Base-by-base conservation (phyloP, 1,284 basidiomycete species). In the Volvariella volvacea region DNA sequence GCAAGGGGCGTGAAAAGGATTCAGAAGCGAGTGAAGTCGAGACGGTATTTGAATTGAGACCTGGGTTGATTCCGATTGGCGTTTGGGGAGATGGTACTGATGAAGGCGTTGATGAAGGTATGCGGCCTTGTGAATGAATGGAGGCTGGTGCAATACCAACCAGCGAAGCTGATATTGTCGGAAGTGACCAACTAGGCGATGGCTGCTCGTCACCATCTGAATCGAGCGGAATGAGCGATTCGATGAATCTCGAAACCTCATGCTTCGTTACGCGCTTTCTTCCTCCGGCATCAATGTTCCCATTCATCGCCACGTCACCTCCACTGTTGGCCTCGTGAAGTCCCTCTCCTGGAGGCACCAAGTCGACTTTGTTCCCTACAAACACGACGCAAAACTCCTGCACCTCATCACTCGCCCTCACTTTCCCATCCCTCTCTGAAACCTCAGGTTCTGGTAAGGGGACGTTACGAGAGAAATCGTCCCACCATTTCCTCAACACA, bases 361-460 rank as follows among this genome's bases (percentile, higher is more conserved):
- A 56, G 59, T 91, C 88, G 3, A 74, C 68, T 67, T 92, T 92
- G 63, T 88, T 89, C 42, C 88, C 88, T 1, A 91, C 87, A 6
- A 88, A 71, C 6, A 83, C 76, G 48, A 78, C 81, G 53, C 84
- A 86, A 55, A 80, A 90, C 25, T 78, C 72, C 37, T 73, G 69
- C 36, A 74, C 56, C 15, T 81, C 78, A 32, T 77, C 80, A 12
- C 25, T 28, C 25, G 12, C 12, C 25, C 25, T 28, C 6, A 28
- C 12, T 6, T 12, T 28, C 6, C 25, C 25, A 12, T 28, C 25
- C 12, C 25, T 28, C 6, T 28, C 25, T 12, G 25, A 6, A 12
- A 28, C 6, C 12, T 28, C 25, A 6, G 12, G 12, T 36, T 86
- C 81, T 3, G 65, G 61, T 36, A 90, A 64, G 0, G 84, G 86